A percentile compares a stretch with the other conserved stretches of the same genome.
Conservation (phyloP, 2,329 filamentous ascomycete species). For the Colletotrichum cereale region DNA sequence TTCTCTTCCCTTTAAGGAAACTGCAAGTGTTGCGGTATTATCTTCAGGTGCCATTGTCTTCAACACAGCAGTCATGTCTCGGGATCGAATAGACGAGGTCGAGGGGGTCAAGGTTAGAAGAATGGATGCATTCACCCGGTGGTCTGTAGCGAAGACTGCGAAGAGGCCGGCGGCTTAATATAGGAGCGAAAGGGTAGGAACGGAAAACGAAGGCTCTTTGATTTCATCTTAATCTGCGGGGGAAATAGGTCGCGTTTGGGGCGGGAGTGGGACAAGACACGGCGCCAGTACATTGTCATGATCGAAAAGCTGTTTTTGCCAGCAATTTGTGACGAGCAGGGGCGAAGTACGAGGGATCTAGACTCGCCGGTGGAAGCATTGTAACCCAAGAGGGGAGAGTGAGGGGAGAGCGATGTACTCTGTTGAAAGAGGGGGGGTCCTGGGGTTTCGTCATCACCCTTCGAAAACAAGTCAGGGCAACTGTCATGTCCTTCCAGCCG, state of each 20-base stretch:
- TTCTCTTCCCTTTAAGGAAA: neutral
- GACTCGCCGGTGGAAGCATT: neutral
- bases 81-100: neutral
- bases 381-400: neutral
- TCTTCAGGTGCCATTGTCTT: neutral
- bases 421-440: neutral
- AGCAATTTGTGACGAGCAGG: neutral
- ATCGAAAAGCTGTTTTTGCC: neutral
- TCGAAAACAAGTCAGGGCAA: neutral
- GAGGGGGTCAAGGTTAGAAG: neutral
- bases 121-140: neutral
- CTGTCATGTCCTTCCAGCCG: conserved; percentile 1
- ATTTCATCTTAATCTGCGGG: conserved; percentile 12
- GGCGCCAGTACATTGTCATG: neutral
- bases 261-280: neutral
- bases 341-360: neutral
- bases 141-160: conserved; percentile 10
- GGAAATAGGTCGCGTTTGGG: neutral
- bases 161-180: neutral
- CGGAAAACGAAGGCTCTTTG: neutral
- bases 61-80: neutral
- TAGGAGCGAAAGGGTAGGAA: neutral
- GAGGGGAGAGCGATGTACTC: neutral
- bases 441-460: neutral
- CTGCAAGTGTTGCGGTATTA: neutral